Evolutionary conservation across 2,329 filamentous ascomycete species (phyloP).

Genomic region (Grosmannia serpens): DNA sequence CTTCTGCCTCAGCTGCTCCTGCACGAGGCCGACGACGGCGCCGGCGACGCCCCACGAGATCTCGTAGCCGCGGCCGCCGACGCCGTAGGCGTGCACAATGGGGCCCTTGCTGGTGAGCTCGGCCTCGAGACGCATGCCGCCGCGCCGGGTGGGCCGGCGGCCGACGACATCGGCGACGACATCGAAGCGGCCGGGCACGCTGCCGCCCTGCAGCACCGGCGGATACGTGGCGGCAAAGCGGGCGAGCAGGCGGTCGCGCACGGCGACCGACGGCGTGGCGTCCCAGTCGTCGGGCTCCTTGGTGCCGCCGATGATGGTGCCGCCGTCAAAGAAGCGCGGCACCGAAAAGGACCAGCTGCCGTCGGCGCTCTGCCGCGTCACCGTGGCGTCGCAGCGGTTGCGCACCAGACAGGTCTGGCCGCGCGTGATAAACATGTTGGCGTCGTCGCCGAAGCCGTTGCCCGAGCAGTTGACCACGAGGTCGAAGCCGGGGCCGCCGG

Average conservation of each 20-base stretch:
- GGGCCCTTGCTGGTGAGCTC: constrained; percentile 20
- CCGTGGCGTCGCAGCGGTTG: constrained; percentile 24
- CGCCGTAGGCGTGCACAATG: constrained; percentile 42
- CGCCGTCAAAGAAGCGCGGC: constrained; percentile 48
- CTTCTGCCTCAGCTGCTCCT: not conserved
- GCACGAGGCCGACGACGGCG: constrained; percentile 31
- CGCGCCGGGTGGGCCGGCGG: constrained; percentile 31
- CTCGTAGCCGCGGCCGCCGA: constrained; percentile 50
- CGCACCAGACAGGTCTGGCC: constrained; percentile 36
- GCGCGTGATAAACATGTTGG: constrained; percentile 29
- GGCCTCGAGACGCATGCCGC: constrained; percentile 40
- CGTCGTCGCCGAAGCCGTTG: constrained; percentile 27
- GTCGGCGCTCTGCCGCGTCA: constrained; percentile 52
- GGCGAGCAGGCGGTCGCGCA: constrained; percentile 33
- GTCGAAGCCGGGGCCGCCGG: constrained; percentile 13
- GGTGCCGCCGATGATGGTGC: constrained; percentile 55
- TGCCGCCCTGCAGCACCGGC: constrained; percentile 8
- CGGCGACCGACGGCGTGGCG: constrained; percentile 31
- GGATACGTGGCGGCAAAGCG: constrained; percentile 30
- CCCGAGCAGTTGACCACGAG: constrained; percentile 35
- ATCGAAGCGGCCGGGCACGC: constrained; percentile 5
- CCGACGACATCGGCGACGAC: constrained; percentile 29
- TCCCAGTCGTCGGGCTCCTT: constrained; percentile 50
- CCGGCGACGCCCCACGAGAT: constrained; percentile 48
- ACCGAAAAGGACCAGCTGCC: constrained; percentile 53